Base-by-base conservation (phyloP, 306 rosid species). In the Trifolium subterraneum region DNA sequence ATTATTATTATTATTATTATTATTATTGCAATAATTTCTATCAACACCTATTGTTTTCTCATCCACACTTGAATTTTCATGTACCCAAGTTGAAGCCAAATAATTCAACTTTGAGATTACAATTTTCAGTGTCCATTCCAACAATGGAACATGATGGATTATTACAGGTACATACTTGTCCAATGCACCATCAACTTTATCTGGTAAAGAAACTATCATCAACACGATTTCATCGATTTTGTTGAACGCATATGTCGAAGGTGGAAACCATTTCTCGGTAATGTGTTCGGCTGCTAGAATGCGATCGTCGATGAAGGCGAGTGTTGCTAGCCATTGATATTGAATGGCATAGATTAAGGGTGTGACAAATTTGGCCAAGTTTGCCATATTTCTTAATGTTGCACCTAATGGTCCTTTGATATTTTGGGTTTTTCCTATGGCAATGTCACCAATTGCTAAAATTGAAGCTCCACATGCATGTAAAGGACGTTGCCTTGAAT, bases 381-480 rank as follows among this genome's bases (percentile, higher is more conserved):
- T 81, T 18, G 58, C 55, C 8, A 80, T 50, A 44, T 68, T 84
- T 72, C 82, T 89, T 20, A 86, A 42, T 2, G 77, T 25, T 48
- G 83, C 79, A 45, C 94, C 91, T 71, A 89, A 6, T 6, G 85
- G 87, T 64, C 89, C 98, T 55, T 81, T 81, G 1, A 86, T 68
- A 59, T 68, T 35, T 72, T 86, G 90, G 52, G 84, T 78, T 82
- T 63, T 80, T 77, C 63, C 58, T 48, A 18, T 72, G 63, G 77
- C 65, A 64, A 64, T 76, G 74, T 78, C 64, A 19, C 81, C 84
- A 76, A 85, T 76, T 62, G 80, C 69, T 50, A 89, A 51, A 22
- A 85, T 48, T 2, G 97, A 80, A 70, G 76, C 84, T 48, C 87
- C 97, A 66, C 86, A 86, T 14, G 92, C 80, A 58, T 82, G 93